Percentiles rank a stretch among this genome's conserved stretches.
Evolutionary conservation across 805 yeast genomes (phyloP).

Genomic region (Candida morakotiae): DNA sequence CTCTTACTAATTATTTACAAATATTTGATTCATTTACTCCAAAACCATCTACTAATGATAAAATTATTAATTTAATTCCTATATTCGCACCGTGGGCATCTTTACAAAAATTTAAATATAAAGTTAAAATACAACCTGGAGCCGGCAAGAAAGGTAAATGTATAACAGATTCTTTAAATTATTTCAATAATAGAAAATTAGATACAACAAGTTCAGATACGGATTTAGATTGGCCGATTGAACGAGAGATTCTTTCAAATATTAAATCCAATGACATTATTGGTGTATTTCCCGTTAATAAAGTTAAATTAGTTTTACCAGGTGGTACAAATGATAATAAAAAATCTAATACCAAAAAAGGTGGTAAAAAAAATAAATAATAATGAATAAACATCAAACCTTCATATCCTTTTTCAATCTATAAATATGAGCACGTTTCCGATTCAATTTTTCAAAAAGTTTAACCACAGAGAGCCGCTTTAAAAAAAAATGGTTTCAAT

Average conservation of each 20-base stretch:
- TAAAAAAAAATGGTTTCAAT: constrained; percentile 10
- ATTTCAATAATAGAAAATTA: constrained; percentile 48
- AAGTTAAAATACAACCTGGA: constrained; percentile 79
- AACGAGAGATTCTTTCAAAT: constrained; percentile 50
- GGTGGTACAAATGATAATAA: constrained; percentile 22
- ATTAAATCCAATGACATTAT: constrained; percentile 65
- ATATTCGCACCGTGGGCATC: constrained; percentile 93
- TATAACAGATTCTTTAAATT: constrained; percentile 60
- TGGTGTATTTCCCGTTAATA: constrained; percentile 65
- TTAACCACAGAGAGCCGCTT: neutral
- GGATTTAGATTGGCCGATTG: constrained; percentile 69
- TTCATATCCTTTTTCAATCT: neutral
- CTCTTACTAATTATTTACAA: constrained; percentile 30
- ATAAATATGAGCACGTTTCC: constrained; percentile 3
- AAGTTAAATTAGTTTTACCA: constrained; percentile 61
- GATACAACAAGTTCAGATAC: constrained; percentile 40
- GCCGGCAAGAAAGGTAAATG: constrained; percentile 85
- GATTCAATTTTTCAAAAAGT: neutral
- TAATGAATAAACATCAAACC: neutral
- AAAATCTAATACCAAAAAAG: constrained; percentile 8
- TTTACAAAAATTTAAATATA: constrained; percentile 67
- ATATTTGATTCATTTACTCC: constrained; percentile 43
- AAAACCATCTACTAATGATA: constrained; percentile 48
- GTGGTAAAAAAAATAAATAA: constrained; percentile 13
- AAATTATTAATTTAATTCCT: constrained; percentile 63